Base-by-base conservation (phyloP, 192 early-diverging fungal genomes). In the Coemansia sp. region DNA sequence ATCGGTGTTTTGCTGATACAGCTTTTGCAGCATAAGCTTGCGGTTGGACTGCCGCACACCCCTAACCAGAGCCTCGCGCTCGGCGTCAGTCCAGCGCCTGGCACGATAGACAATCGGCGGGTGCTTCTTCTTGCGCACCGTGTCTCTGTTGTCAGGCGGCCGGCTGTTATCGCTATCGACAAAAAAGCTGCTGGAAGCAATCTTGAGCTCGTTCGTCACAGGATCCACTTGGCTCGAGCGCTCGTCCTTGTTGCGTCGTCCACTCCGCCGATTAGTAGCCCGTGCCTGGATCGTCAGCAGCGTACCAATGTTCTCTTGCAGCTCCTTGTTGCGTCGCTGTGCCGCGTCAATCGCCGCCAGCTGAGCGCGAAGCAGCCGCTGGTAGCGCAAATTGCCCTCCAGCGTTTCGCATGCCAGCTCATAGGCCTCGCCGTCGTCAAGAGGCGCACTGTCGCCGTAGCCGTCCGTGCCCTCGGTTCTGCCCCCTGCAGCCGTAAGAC, bases 71-170 rank as follows among this genome's bases (percentile, higher is more conserved):
- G 79, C 78, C 67, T 85, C 85, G 54, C 86, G 82, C 72, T 87
- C 86, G 42, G 70, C 71, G 20, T 86, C 85, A 5, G 85, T 86
- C 86, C 86, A 87, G 54, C 84, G 83, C 68, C 76, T 66, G n/a
- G 80, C 73, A 16, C 76, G 72, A 55, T 87, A 79, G 12, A 83
- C 71, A 22, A 85, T 77, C 11, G 79, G 83, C 52, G 86, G 80
- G 44, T 85, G 77, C 68, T 78, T 82, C 34, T 76, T 65, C 71
- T 78, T 77, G 63, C 77, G 72, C 42, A 78, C 59, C 2, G 80
- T 73, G 69, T 87, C 86, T 51, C 74, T 72, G 77, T 87, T 87
- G 59, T 80, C 70, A 0, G 86, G 81, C 29, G 86, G 86, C 61
- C 70, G 69, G 59, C 66, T 55, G 63, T 79, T 79, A 51, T 78